Conservation (phyloP, 1,284 basidiomycete species). For the Boletus albobrunnescens region DNA sequence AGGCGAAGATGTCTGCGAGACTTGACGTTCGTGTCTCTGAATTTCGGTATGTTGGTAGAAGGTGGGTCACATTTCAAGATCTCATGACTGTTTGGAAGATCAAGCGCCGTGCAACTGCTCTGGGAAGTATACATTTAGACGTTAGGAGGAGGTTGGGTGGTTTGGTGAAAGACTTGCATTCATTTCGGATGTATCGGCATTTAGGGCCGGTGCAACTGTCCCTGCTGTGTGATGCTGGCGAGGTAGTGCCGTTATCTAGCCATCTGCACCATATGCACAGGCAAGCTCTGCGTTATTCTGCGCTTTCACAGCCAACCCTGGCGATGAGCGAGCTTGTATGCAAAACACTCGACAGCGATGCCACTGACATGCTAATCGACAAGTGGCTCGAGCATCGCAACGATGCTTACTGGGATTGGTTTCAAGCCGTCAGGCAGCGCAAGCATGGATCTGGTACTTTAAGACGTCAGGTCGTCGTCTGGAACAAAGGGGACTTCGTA, state of each 20-base stretch:
- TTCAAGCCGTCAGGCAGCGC: conserved; percentile 59
- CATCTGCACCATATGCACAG: conserved; percentile 25
- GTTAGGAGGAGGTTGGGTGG: neutral
- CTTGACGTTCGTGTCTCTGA: conserved; percentile 35
- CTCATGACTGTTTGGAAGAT: conserved; percentile 9
- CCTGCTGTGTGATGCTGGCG: neutral
- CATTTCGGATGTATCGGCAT: conserved; percentile 12
- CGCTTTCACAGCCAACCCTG: conserved; percentile 59
- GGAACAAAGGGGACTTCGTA: conserved; percentile 72
- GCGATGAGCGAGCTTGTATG: conserved; percentile 71
- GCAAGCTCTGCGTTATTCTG: conserved; percentile 48
- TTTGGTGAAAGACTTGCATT: neutral
- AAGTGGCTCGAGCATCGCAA: conserved; percentile 75
- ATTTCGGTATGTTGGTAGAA: conserved; percentile 35
- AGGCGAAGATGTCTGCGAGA: conserved; percentile 39
- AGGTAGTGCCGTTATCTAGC: conserved; percentile 13
- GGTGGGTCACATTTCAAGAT: neutral
- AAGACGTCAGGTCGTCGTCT: conserved; percentile 58
- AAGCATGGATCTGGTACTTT: conserved; percentile 49
- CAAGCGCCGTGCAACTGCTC: neutral
- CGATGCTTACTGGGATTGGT: conserved; percentile 72
- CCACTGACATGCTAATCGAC: conserved; percentile 71
- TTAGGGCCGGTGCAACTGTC: conserved; percentile 29
- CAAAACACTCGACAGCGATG: conserved; percentile 68
- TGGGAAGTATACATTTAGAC: conserved; percentile 2